These are phyloP conservation scores for Pisolithus thermaeus DNA, from an alignment of 1,284 basidiomycete genomes.

Conservation along the genomic window DNA sequence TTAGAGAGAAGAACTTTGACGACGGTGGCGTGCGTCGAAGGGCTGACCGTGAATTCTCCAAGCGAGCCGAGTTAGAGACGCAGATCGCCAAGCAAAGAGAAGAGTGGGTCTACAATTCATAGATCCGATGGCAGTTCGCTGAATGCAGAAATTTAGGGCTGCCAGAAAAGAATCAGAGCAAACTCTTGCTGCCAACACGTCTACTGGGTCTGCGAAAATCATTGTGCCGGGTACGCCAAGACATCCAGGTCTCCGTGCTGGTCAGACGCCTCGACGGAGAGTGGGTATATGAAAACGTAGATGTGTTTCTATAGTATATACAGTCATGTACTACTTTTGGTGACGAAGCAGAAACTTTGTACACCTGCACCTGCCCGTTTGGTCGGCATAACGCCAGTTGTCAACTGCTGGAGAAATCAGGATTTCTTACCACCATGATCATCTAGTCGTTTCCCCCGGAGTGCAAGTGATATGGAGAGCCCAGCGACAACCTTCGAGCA, in stretches of 20 bases:
- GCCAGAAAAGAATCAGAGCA: slow-evolving; percentile 65
- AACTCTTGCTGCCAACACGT: slow-evolving; percentile 53
- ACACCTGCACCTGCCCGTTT: too few relatives aligned
- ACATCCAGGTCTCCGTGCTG: slow-evolving; percentile 59
- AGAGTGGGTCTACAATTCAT: slow-evolving; percentile 50
- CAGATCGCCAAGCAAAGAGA: slow-evolving; percentile 86
- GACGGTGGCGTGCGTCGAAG: slow-evolving; percentile 67
- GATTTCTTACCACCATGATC: too few relatives aligned
- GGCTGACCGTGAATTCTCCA: slow-evolving; percentile 85
- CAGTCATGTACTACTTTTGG: not conserved
- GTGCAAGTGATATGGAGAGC: slow-evolving; percentile 16
- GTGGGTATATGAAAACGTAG: slow-evolving; percentile 35
- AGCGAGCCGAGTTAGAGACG: slow-evolving; percentile 82
- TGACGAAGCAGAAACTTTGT: too few relatives aligned
- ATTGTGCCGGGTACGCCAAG: slow-evolving; percentile 78
- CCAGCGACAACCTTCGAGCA: slow-evolving; percentile 13
- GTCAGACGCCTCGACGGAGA: slow-evolving; percentile 58
- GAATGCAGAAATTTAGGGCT: slow-evolving; percentile 34
- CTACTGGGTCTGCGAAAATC: slow-evolving; percentile 58
- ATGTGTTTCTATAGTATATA: too few relatives aligned
- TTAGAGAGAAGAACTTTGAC: slow-evolving; percentile 93
- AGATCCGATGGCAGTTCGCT: slow-evolving; percentile 1
- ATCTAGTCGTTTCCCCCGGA: too few relatives aligned
- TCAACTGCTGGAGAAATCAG: too few relatives aligned
- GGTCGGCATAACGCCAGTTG: too few relatives aligned